These are phyloP conservation scores for Schrenkiella parvula DNA, from an alignment of 345 rosid genomes.

Conservation along the genomic window DNA sequence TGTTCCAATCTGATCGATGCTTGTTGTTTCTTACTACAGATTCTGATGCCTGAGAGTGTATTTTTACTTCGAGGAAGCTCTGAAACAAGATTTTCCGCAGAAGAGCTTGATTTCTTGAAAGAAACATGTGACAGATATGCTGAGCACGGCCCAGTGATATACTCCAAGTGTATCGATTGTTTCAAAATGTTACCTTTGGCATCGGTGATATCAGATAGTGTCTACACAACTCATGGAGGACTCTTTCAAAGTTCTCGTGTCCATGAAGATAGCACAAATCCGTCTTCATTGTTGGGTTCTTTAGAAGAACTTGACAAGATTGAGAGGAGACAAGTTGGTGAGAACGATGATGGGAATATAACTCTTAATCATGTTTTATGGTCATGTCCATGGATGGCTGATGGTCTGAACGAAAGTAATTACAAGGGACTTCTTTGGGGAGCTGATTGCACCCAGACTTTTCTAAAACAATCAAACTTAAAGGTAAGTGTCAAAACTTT, in stretches of 20 bases:
- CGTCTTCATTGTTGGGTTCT: slow-evolving; percentile 36
- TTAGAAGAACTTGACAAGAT: slow-evolving; percentile 37
- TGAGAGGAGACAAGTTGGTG: slow-evolving; percentile 37
- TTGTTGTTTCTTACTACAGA: slow-evolving; percentile 25
- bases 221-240: slow-evolving; percentile 49
- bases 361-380: slow-evolving; percentile 40
- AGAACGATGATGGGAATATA: slow-evolving; percentile 28
- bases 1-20: background rate
- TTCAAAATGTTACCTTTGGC: slow-evolving; percentile 42
- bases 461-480: slow-evolving; percentile 36
- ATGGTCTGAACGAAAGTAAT: slow-evolving; percentile 35
- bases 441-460: slow-evolving; percentile 40
- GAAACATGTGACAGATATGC: slow-evolving; percentile 40
- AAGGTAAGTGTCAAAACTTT: slow-evolving; percentile 26
- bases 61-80: slow-evolving; percentile 45
- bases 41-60: slow-evolving; percentile 41
- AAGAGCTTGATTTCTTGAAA: slow-evolving; percentile 36
- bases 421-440: slow-evolving; percentile 46
- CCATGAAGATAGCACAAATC: slow-evolving; percentile 20
- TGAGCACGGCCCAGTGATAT: slow-evolving; percentile 31
- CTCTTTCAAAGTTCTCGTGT: slow-evolving; percentile 34
- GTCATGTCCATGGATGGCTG: slow-evolving; percentile 44
- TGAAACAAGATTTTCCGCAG: slow-evolving; percentile 38
- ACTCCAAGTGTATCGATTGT: slow-evolving; percentile 34
- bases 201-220: slow-evolving; percentile 30